Evolutionary conservation across 2,329 filamentous ascomycete genomes (phyloP).

Genomic region (Trichoderma lentiforme): DNA sequence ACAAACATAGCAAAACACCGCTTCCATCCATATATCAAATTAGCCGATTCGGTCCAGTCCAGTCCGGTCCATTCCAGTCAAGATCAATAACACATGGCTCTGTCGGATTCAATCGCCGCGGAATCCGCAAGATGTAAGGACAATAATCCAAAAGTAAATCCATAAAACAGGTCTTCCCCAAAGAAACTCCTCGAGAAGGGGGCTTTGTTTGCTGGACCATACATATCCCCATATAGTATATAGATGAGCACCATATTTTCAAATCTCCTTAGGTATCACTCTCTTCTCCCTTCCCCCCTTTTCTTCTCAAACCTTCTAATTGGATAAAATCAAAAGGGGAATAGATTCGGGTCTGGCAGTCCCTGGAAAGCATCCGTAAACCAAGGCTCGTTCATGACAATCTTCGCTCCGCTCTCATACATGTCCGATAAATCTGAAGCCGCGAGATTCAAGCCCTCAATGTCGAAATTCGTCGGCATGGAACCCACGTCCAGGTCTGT

Average conservation of each 20-base stretch:
- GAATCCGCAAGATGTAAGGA: not conserved
- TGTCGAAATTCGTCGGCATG: constrained; percentile 30
- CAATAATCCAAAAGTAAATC: not conserved
- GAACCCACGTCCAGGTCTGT: constrained; percentile 22
- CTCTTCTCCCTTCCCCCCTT: not conserved
- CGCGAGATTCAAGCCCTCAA: constrained; percentile 29
- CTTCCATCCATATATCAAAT: not conserved
- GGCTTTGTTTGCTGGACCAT: too few relatives aligned
- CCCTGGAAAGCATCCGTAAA: constrained; percentile 37
- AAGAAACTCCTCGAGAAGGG: not conserved
- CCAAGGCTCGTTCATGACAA: constrained; percentile 41
- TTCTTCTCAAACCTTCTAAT: not conserved
- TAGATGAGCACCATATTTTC: not conserved
- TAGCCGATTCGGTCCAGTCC: not conserved
- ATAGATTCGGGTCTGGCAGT: constrained; percentile 33
- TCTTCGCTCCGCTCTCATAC: constrained; percentile 35
- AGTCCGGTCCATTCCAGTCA: not conserved
- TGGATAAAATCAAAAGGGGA: constrained; percentile 31
- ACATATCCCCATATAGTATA: too few relatives aligned
- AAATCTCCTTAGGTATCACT: not conserved
- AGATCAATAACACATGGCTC: not conserved
- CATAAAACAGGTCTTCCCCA: not conserved
- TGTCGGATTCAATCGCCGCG: not conserved
- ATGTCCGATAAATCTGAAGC: constrained; percentile 27
- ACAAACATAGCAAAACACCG: not conserved